phyloP scores from a whole-genome alignment of 2,329 filamentous ascomycete species.

The Emydomyces testavorans region DNA sequence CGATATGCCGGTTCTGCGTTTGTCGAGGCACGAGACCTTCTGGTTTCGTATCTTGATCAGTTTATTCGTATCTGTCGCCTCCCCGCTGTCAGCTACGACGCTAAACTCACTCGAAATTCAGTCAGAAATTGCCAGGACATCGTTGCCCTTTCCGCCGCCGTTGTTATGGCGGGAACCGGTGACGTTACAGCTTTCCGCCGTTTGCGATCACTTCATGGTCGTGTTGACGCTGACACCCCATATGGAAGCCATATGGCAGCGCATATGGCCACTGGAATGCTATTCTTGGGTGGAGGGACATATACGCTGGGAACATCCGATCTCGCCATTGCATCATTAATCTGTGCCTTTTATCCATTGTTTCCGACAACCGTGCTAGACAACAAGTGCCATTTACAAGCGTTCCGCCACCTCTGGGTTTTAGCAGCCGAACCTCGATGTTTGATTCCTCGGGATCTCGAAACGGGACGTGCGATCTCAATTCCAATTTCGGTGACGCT shows the following conservation, averaged over 20 bases:
- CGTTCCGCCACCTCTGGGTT: slow-evolving; percentile 95
- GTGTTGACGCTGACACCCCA: slow-evolving; percentile 68
- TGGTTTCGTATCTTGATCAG: slow-evolving; percentile 74
- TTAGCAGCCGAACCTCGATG: slow-evolving; percentile 82
- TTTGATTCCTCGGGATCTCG: slow-evolving; percentile 73
- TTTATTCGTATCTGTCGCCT: slow-evolving; percentile 67
- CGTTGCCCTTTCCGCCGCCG: slow-evolving; percentile 66
- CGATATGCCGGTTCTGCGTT: slow-evolving; percentile 65
- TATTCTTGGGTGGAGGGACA: slow-evolving; percentile 88
- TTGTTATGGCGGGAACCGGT: slow-evolving; percentile 92
- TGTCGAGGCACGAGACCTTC: slow-evolving; percentile 59
- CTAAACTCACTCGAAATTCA: slow-evolving; percentile 68
- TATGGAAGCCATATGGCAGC: slow-evolving; percentile 91
- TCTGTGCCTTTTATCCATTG: slow-evolving; percentile 87
- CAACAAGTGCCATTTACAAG: slow-evolving; percentile 88
- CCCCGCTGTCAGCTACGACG: slow-evolving; percentile 59
- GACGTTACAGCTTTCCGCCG: slow-evolving; percentile 77
- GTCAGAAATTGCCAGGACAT: slow-evolving; percentile 86
- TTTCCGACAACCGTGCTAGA: slow-evolving; percentile 84
- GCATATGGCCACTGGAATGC: slow-evolving; percentile 77
- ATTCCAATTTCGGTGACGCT: slow-evolving; percentile 59
- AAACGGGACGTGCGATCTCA: slow-evolving; percentile 67
- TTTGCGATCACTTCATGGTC: slow-evolving; percentile 75
- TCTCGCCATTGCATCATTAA: slow-evolving; percentile 69
- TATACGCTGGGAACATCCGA: slow-evolving; percentile 84